Base-by-base conservation (phyloP, 176 grass and related monocot genomes). In the Chloris gayana region DNA sequence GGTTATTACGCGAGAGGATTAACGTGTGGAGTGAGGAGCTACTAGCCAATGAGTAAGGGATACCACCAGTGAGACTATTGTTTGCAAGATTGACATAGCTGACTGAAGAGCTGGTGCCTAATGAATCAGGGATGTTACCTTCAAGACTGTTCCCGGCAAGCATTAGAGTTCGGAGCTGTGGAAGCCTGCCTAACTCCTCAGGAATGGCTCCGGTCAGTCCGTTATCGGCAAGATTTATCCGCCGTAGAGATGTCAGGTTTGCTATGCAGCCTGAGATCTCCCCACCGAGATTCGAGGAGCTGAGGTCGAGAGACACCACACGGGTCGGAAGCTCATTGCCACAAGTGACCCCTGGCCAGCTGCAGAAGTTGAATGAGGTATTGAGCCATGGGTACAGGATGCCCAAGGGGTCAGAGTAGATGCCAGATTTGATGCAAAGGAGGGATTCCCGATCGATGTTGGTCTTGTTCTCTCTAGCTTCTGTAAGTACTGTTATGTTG, bases 331-430 rank as follows among this genome's bases (percentile, higher is more conserved):
- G 2, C 7, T 26, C 54, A 0, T 32, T 22, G 14, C 57, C 0
- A 19, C 90, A 92, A 7, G 29, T 66, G 62, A 92, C 69, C 1
- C 87, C 87, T 76, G 53, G 45, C 90, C 90, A 92, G 22, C 39
- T 13, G 76, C 86, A 92, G 67, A 84, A 86, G 18, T 61, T 14
- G 25, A 72, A 58, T 21, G 90, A 81, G 2, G 19, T 1, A 1
- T 82, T 11, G 3, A 9, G 29, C 90, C 86, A 92, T 38, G 70
- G 76, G 3, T 26, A 2, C 13, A 92, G 60, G 1, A 17, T 56
- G 39, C 63, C 30, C 3, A 22, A 19, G 11, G 83, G 58, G 22
- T 87, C n/a, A 0, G 14, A 83, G 11, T 0, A 51, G 41, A 88
- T 32, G 19, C 46, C 47, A 0, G 56, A 74, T 75, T 81, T 86